Percentiles rank a stretch among this genome's conserved stretches.
Evolutionary conservation across 2,329 filamentous ascomycete genomes (phyloP).

Genomic region (Neurospora sp.): DNA sequence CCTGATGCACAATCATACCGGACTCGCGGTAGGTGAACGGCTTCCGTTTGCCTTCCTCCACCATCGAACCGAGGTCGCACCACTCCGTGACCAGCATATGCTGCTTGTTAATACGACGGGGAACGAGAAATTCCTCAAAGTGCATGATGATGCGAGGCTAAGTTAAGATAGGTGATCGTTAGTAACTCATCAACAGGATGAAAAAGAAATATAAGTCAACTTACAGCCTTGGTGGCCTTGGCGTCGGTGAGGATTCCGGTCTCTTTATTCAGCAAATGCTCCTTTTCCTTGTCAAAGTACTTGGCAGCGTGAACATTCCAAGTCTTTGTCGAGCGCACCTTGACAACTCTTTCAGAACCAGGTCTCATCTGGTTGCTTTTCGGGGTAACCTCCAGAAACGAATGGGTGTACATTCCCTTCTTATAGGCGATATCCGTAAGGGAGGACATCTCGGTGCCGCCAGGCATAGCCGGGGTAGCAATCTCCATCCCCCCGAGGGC

Average conservation of each 20-base stretch:
- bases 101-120: background rate
- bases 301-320: background rate
- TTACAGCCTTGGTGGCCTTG: background rate
- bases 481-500: background rate
- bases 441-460: background rate
- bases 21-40: background rate
- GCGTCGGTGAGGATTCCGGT: fast-evolving
- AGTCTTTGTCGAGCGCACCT: background rate
- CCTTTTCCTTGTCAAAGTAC: background rate
- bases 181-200: background rate
- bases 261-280: fast-evolving
- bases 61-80: background rate
- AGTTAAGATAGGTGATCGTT: background rate
- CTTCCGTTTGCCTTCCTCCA: background rate
- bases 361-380: background rate
- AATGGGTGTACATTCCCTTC: background rate
- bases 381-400: background rate
- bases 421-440: too few relatives aligned
- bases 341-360: background rate
- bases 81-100: background rate
- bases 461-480: background rate
- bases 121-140: background rate
- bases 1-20: background rate
- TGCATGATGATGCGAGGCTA: background rate
- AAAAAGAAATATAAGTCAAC: background rate